These are phyloP conservation scores for Beta vulgaris DNA, from an alignment of 148 eudicot species.

Conservation along the genomic window DNA sequence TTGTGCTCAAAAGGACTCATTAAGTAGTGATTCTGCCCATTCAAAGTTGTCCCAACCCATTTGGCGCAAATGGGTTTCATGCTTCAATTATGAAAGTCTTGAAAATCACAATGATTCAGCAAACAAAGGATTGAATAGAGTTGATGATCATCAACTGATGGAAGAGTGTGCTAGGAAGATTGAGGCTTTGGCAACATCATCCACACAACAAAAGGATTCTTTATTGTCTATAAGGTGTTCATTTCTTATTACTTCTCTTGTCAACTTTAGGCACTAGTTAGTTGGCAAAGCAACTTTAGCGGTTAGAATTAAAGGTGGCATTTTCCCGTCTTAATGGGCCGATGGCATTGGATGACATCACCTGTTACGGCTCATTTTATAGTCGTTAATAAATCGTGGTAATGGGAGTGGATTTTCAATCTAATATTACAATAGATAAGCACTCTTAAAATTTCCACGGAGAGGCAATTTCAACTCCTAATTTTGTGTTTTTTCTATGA, in stretches of 20 bases:
- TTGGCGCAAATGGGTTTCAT: constrained; percentile 11
- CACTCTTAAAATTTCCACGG: no score
- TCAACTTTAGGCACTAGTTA: not conserved
- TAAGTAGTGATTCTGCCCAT: not conserved
- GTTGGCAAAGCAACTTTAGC: not conserved
- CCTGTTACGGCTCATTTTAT: no score
- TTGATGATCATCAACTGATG: not conserved
- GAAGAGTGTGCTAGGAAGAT: constrained; percentile 9
- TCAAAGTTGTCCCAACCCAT: not conserved
- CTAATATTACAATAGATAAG: no score
- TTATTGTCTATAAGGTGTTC: constrained; percentile 15
- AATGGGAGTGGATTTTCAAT: no score
- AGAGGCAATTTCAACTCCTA: no score
- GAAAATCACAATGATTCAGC: not conserved
- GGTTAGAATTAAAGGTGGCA: no score
- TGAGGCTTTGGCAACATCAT: not conserved
- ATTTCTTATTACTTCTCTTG: not conserved
- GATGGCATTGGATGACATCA: no score
- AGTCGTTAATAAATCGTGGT: no score
- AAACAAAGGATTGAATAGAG: not conserved
- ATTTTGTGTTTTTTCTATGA: no score
- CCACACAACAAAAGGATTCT: not conserved
- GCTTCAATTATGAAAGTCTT: not conserved
- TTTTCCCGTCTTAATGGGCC: no score
- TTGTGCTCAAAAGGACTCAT: not conserved